Evolutionary conservation across 768 basidiomycete genomes (phyloP), one percentile per base, ranked within the genome.

Genomic region (Boletus rex-veris): DNA sequence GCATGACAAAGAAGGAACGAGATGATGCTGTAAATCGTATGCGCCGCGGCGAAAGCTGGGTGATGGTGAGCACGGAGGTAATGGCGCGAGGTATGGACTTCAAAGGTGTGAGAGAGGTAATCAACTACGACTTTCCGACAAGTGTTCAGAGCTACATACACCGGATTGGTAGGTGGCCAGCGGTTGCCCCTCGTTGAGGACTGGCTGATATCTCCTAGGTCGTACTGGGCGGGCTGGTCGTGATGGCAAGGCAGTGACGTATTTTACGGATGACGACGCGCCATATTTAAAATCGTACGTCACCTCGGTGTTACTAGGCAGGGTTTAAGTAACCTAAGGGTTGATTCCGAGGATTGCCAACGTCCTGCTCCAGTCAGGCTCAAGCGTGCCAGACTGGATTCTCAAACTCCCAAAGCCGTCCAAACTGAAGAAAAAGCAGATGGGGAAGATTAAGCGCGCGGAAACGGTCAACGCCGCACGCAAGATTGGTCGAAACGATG

Each of bases 51-150:
- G 83, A 91, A 66, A 88, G 91, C 55, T 98, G 97, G 97, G 83
- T 95, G 33, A 83, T 98, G 81, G 81, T 99, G 43, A 91, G 88
- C 59, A 99, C 97, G 21, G 97, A 99, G 69, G 90, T 98, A 47
- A 90, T 98, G 91, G 93, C 92, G 21, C 82, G 97, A 61, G 97
- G 97, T 4, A 94, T 99, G 88, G 97, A 98, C 67, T 98, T 99
- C 76, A 90, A 88, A 69, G 94, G 95, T 10, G 84, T 96, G 48
- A 78, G 85, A 54, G 90, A 98, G 65, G 94, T 99, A 10, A 87
- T 98, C 66, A 99, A 98, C 70, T 95, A 90, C 64, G 96, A 98
- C 72, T 98, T 98, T 72, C 97, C 97, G 3, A 93, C 88, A 37
- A 95, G 84, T 50, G 88, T 96, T 3, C 93, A 96, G 69, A 94